These are phyloP conservation scores for Russula foetens DNA, from an alignment of 768 basidiomycete species.

Conservation along the genomic window DNA sequence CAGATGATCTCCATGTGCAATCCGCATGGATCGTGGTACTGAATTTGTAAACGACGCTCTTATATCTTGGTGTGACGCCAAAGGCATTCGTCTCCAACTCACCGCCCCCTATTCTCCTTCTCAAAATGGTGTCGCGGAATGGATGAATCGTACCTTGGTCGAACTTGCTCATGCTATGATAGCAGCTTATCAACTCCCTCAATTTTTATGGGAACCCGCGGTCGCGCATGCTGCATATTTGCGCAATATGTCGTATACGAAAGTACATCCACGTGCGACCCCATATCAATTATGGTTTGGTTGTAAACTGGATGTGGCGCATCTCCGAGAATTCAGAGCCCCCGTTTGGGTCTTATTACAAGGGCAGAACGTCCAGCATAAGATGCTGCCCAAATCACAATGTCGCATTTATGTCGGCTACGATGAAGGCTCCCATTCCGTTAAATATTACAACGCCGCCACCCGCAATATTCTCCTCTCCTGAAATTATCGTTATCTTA, in stretches of 20 bases:
- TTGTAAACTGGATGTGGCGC: not conserved
- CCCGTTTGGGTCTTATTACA: not conserved
- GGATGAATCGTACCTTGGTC: not conserved
- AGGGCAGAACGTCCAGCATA: not conserved
- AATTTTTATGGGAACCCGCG: not conserved
- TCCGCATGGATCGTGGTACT: not conserved
- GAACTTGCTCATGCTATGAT: not conserved
- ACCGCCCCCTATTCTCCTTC: not conserved
- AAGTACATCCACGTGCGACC: not conserved
- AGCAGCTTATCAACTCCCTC: rapidly evolving
- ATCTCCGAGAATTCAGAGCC: not conserved
- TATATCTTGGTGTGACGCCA: not conserved
- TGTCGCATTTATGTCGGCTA: not conserved
- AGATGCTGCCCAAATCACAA: not conserved
- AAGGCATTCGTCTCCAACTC: not conserved
- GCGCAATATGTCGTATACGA: not conserved
- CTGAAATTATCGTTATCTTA: not conserved
- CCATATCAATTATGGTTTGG: not conserved
- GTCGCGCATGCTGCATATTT: not conserved
- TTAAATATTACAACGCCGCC: not conserved
- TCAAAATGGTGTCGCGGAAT: not conserved
- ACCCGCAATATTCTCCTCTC: not conserved
- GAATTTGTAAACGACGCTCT: not conserved
- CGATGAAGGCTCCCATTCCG: not conserved
- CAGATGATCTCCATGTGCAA: not conserved